Conservation (phyloP, 2,329 filamentous ascomycete species). For the Myriangium duriaei region DNA sequence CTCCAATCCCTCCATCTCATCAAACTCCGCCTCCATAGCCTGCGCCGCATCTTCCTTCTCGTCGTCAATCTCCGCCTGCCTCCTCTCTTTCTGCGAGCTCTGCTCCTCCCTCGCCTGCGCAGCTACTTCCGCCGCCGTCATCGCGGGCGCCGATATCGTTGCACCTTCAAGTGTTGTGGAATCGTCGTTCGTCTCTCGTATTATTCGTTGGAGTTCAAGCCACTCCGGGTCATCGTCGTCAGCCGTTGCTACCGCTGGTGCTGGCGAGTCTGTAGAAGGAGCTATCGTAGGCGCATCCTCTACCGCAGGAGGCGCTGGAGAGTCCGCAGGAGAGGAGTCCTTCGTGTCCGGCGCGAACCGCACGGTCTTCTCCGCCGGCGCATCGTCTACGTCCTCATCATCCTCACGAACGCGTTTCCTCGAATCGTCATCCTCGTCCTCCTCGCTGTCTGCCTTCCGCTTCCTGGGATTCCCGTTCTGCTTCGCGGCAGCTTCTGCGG, state of each 20-base stretch:
- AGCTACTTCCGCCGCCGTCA: slow-evolving; percentile 34
- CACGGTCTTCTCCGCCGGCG: slow-evolving; percentile 9
- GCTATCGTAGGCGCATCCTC: slow-evolving; percentile 7
- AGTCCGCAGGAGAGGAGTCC: background rate
- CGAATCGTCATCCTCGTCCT: slow-evolving; percentile 14
- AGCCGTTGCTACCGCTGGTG: slow-evolving; percentile 20
- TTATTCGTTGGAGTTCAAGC: slow-evolving; percentile 77
- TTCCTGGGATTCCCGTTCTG: slow-evolving; percentile 35
- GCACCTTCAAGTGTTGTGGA: slow-evolving; percentile 19
- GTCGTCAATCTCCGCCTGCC: slow-evolving; percentile 34
- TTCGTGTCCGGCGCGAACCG: background rate
- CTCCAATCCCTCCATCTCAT: slow-evolving; percentile 38
- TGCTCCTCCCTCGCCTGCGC: slow-evolving; percentile 34
- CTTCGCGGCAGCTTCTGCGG: slow-evolving; percentile 18
- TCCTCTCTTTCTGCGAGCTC: slow-evolving; percentile 28
- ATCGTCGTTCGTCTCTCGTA: slow-evolving; percentile 18
- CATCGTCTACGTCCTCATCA: slow-evolving; percentile 12
- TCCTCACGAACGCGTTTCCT: slow-evolving; percentile 11
- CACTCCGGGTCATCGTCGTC: slow-evolving; percentile 64
- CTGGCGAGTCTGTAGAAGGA: background rate
- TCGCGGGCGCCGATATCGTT: slow-evolving; percentile 34
- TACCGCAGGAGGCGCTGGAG: slow-evolving; percentile 2
- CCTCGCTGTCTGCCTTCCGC: slow-evolving; percentile 33
- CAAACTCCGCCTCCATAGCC: slow-evolving; percentile 36
- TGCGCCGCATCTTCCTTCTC: slow-evolving; percentile 28